Evolutionary conservation across 2,329 filamentous ascomycete species (phyloP), one percentile per base, ranked within the genome.

Genomic region (Spiromastix sp.): DNA sequence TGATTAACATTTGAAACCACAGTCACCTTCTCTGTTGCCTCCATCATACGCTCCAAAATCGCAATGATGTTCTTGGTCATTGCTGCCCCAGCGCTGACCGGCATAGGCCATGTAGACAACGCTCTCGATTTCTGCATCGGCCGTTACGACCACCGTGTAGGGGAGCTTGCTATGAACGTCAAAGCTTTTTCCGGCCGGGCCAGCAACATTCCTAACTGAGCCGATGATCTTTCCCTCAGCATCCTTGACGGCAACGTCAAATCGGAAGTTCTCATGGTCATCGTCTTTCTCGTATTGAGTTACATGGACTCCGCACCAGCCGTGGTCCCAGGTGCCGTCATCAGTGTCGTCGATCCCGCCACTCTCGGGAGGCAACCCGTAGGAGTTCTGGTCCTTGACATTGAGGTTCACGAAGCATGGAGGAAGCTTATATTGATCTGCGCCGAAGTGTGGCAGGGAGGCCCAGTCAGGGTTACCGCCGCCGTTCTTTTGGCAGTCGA

Each of bases 361-460:
- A n/a, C n/a, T n/a, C 11, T 31, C 16, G 18, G 20, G 20, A 7
- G 15, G 18, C 6, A 18, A 13, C n/a, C 30, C 30, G 18, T 27
- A 34, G 21, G 20, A 34, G 24, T 34, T n/a, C 20, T 16, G 7
- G 7, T 26, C 12, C n/a, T 18, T 34, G 20, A 26, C 21, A 9
- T 24, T 12, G 18, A 26, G 24, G 22, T 36, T 36, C n/a, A 30
- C n/a, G 18, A 36, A 36, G 34, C 34, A 36, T 20, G 17, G n/a
- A 5, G 34, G 34, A 3, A 30, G 26, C n/a, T n/a, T n/a, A n/a
- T n/a, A n/a, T n/a, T 21, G 12, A 15, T 17, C 13, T 5, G 30
- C 12, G n/a, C n/a, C 18, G 34, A 30, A 36, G 12, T 13, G 5
- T 22, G 34, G 34, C 6, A 30, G 15, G 4, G 17, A 10, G 4